Base-by-base conservation (phyloP, 768 basidiomycete genomes). In the Vararia minispora region DNA sequence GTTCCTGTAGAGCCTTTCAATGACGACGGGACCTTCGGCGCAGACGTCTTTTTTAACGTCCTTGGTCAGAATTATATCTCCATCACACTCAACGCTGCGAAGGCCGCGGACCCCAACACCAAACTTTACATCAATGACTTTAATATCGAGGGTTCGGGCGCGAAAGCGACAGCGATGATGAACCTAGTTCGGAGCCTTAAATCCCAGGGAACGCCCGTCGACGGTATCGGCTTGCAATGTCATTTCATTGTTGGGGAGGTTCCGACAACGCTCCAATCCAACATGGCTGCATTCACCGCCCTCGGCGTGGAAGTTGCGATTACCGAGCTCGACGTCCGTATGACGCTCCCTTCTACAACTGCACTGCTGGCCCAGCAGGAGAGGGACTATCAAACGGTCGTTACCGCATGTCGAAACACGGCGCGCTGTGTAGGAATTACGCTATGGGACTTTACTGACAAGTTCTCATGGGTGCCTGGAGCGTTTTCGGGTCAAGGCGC, bases 241-340 rank as follows among this genome's bases (percentile, higher is more conserved):
- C 78, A 79, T 53, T 61, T 76, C 44, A 72, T 77, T 51, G 69
- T 77, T 29, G 76, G 75, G 13, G 46, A 66, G 38, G 62, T 79
- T 11, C 71, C 74, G 1, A 54, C 64, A 2, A 48, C 52, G 5
- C 51, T 79, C 28, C 58, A 66, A 34, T 52, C 60, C 3, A 71
- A 72, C 42, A 57, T 78, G 40, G 49, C 66, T 37, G 60, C 66
- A 34, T 71, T 80, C 50, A 63, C 68, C 22, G 66, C 64, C 8
- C 66, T 76, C 28, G 76, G 79, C 12, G 62, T 81, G 35, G 78
- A 79, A 42, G 70, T 79, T 23, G 77, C 76, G 13, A 69, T 79
- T 46, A 81, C 78, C 3, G 78, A 79, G 52, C 65, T 81, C 32
- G 78, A 80, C 48, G 71, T 73, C 47, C 64, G 78, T 32, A 76